Evolutionary conservation across 2,329 filamentous ascomycete genomes (phyloP).

Genomic region (Colletotrichum noveboracense): DNA sequence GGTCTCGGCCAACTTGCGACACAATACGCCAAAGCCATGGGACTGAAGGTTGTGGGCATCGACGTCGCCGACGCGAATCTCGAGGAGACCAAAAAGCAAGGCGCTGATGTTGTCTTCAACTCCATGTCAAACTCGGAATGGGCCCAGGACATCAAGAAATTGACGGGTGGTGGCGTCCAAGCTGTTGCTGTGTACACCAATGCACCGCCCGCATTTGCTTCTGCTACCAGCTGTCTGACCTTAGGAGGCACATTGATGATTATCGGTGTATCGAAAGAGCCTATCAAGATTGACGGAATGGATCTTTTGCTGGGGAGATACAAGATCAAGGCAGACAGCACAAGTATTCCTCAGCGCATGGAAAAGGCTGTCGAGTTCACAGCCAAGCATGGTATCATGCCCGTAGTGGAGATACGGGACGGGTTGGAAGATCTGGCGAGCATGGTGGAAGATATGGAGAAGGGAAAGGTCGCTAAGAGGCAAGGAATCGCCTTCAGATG

Average conservation of each 20-base stretch:
- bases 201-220: slow-evolving; percentile 39
- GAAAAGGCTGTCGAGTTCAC: slow-evolving; percentile 48
- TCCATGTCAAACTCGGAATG: slow-evolving; percentile 42
- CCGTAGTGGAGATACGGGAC: slow-evolving; percentile 40
- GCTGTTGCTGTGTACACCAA: slow-evolving; percentile 47
- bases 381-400: slow-evolving; percentile 43
- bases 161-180: slow-evolving; percentile 44
- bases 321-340: slow-evolving; percentile 45
- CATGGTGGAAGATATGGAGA: slow-evolving; percentile 43
- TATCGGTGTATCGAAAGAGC: slow-evolving; percentile 42
- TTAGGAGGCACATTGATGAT: slow-evolving; percentile 46
- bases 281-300: slow-evolving; percentile 39
- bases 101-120: slow-evolving; percentile 48
- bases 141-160: slow-evolving; percentile 41
- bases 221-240: slow-evolving; percentile 38
- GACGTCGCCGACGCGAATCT: slow-evolving; percentile 49
- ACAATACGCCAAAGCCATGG: slow-evolving; percentile 52
- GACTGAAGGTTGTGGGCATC: slow-evolving; percentile 44
- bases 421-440: slow-evolving; percentile 40
- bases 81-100: slow-evolving; percentile 39
- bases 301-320: slow-evolving; percentile 44
- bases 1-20: slow-evolving; percentile 51
- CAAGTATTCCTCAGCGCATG: slow-evolving; percentile 46
- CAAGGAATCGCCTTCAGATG: slow-evolving; percentile 39
- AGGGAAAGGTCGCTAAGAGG: slow-evolving; percentile 38